phyloP scores from a whole-genome alignment of 2,329 filamentous ascomycete species.

The Annulohypoxylon truncatum region DNA sequence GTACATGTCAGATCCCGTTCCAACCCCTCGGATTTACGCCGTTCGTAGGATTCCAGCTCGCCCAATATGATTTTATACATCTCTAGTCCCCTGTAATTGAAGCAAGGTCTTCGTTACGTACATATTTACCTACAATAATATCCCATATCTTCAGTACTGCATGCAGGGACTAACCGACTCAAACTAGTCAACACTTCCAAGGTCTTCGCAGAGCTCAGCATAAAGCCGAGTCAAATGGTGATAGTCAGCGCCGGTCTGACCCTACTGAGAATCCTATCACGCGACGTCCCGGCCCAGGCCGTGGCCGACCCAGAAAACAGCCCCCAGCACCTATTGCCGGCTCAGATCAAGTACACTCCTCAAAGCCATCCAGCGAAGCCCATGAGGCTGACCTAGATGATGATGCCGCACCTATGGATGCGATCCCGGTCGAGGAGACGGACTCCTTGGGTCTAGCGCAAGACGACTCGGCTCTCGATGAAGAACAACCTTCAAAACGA shows the following conservation, averaged over 20 bases:
- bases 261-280: conserved; percentile 69
- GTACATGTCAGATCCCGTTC: not conserved
- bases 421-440: conserved; percentile 35
- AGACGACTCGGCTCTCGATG: conserved; percentile 42
- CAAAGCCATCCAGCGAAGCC: conserved; percentile 11
- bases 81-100: not conserved
- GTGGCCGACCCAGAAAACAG: conserved; percentile 64
- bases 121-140: not conserved
- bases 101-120: conserved; percentile 2
- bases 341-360: conserved; percentile 22
- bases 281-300: conserved; percentile 68
- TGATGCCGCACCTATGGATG: conserved; percentile 15
- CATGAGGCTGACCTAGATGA: conserved; percentile 30
- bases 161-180: conserved; percentile 34
- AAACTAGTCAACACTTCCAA: conserved; percentile 69
- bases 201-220: conserved; percentile 67
- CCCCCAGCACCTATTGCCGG: conserved; percentile 41
- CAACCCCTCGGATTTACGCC: conserved; percentile 13
- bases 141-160: not conserved
- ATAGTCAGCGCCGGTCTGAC: conserved; percentile 57
- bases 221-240: conserved; percentile 60
- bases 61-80: too few relatives aligned
- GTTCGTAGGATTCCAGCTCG: not conserved
- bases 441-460: conserved; percentile 38
- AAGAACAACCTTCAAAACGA: conserved; percentile 50